phyloP scores from a whole-genome alignment of 2,329 filamentous ascomycete genomes.

The Monilinia fructicola region DNA sequence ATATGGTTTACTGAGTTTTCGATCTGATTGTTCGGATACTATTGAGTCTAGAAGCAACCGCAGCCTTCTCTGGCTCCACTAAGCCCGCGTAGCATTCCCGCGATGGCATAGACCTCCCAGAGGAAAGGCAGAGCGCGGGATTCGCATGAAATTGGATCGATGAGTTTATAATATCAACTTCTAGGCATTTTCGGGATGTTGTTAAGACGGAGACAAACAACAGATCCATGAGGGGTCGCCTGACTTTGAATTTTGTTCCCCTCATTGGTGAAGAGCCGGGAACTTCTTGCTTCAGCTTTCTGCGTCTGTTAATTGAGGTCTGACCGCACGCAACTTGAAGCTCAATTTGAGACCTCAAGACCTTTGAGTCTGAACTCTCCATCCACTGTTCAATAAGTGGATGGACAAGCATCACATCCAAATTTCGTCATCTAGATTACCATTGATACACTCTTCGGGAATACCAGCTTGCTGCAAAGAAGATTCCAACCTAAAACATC shows the following conservation, averaged over 20 bases:
- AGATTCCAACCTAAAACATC: neutral
- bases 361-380: slow-evolving; percentile 47
- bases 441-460: neutral
- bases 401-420: slow-evolving; percentile 58
- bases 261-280: neutral
- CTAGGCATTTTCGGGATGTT: too few relatives aligned
- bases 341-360: neutral
- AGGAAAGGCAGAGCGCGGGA: too few relatives aligned
- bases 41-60: too few relatives aligned
- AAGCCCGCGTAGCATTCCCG: too few relatives aligned
- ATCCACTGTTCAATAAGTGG: slow-evolving; percentile 64
- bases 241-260: neutral
- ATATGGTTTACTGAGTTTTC: neutral
- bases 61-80: too few relatives aligned
- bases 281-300: neutral
- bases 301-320: too few relatives aligned
- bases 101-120: too few relatives aligned
- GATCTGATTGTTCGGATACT: neutral
- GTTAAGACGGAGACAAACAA: too few relatives aligned
- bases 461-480: neutral
- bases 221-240: too few relatives aligned
- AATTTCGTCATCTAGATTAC: neutral
- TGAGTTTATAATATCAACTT: too few relatives aligned
- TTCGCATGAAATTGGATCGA: too few relatives aligned
- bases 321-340: neutral